A percentile compares a stretch with the other conserved stretches of the same genome.
These are phyloP conservation scores for Monosporascus sp. DNA, from an alignment of 2,329 filamentous ascomycete species.

Conservation along the genomic window DNA sequence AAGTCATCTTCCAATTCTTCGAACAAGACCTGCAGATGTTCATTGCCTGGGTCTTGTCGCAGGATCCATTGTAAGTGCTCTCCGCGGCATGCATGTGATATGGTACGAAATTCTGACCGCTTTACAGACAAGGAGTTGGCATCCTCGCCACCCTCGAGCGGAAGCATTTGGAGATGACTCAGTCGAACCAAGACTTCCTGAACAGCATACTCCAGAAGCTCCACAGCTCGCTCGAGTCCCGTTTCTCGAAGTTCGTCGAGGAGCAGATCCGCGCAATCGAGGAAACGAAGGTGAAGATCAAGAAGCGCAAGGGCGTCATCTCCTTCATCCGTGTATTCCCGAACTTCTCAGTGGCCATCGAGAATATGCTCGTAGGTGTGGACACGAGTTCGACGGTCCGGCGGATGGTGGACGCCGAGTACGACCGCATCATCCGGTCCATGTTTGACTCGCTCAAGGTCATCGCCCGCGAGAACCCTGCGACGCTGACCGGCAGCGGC, in stretches of 20 bases:
- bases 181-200: constrained; percentile 90
- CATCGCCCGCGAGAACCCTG: constrained; percentile 70
- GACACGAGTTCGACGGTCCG: constrained; percentile 60
- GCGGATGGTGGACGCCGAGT: constrained; percentile 77
- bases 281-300: constrained; percentile 98
- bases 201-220: constrained; percentile 74
- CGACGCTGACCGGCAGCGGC: constrained; percentile 37
- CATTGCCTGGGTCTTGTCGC: constrained; percentile 75
- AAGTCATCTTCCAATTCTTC: constrained; percentile 80
- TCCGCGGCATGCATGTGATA: neutral
- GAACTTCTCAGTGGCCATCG: constrained; percentile 72
- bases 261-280: constrained; percentile 94
- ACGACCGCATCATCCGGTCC: constrained; percentile 80
- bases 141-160: constrained; percentile 76
- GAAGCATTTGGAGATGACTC: constrained; percentile 71
- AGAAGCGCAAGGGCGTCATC: constrained; percentile 96
- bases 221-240: constrained; percentile 65
- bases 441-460: constrained; percentile 98
- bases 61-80: constrained; percentile 70
- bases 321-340: constrained; percentile 93
- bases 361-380: constrained; percentile 68
- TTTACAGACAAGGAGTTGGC: constrained; percentile 74
- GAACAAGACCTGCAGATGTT: constrained; percentile 71
- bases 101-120: constrained; percentile 16
- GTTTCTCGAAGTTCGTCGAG: constrained; percentile 86